phyloP scores from a whole-genome alignment of 257 asterid genomes.

The Handroanthus guayacan region DNA sequence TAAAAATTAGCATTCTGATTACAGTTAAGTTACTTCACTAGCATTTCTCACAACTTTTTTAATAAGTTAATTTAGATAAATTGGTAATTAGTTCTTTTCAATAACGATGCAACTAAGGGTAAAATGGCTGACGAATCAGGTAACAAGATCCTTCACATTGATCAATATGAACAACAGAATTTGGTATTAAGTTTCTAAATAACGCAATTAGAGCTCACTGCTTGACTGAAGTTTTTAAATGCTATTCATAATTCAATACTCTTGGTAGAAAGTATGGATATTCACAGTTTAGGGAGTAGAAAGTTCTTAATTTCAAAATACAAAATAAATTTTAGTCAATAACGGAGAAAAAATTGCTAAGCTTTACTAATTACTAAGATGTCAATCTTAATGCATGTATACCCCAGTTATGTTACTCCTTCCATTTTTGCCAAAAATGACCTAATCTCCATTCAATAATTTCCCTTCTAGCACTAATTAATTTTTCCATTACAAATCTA shows the following conservation, averaged over 20 bases:
- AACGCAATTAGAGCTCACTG: not conserved
- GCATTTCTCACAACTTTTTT: conserved; percentile 16
- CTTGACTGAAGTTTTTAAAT: not conserved
- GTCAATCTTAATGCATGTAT: too few relatives aligned
- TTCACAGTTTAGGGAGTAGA: too few relatives aligned
- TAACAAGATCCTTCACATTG: conserved; percentile 6
- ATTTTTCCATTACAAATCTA: too few relatives aligned
- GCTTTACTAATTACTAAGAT: too few relatives aligned
- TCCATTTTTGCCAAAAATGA: too few relatives aligned
- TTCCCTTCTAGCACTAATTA: too few relatives aligned
- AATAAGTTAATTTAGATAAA: not conserved
- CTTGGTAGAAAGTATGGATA: not conserved
- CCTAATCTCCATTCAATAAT: too few relatives aligned
- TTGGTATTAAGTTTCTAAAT: not conserved
- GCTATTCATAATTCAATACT: not conserved
- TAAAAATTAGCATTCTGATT: conserved; percentile 29
- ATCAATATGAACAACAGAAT: not conserved
- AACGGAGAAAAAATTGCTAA: too few relatives aligned
- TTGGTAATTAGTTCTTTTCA: not conserved
- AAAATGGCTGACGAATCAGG: conserved; percentile 10
- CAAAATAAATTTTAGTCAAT: too few relatives aligned
- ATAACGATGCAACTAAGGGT: not conserved
- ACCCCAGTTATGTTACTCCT: too few relatives aligned
- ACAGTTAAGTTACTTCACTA: not conserved
- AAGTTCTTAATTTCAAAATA: too few relatives aligned